These are phyloP conservation scores for Amaranthus tricolor DNA, from an alignment of 179 eudicot species.

Conservation along the genomic window DNA sequence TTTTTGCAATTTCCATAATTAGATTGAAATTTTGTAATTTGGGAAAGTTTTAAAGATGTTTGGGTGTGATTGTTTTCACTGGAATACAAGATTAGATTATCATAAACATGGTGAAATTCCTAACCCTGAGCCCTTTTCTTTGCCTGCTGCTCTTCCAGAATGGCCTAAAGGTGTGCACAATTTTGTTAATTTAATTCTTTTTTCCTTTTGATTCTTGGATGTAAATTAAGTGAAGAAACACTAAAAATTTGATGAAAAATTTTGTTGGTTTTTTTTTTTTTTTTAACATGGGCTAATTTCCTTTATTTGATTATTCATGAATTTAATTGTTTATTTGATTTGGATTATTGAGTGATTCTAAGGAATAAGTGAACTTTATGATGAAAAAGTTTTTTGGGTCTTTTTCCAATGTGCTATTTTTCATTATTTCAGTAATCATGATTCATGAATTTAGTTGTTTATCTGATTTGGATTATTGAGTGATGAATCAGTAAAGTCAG, in stretches of 20 bases:
- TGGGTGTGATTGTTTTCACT: conserved; percentile 57
- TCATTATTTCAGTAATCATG: no score
- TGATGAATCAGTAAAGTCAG: not conserved
- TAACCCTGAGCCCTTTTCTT: conserved; percentile 48
- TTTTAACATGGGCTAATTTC: not conserved
- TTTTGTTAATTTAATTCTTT: not conserved
- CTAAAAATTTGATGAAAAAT: conserved; percentile 18
- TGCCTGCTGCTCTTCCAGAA: conserved; percentile 63
- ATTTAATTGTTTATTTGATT: not conserved
- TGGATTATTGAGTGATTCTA: not conserved
- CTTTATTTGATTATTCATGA: not conserved
- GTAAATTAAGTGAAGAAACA: not conserved
- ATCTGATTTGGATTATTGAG: not conserved
- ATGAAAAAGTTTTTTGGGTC: no score
- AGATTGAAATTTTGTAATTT: not conserved
- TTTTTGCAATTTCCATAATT: not conserved
- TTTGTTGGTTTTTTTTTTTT: conserved; percentile 4
- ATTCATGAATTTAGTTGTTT: not conserved
- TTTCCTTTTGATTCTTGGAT: not conserved
- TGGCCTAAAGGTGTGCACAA: conserved; percentile 72
- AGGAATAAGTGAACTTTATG: not conserved
- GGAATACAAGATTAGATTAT: conserved; percentile 40
- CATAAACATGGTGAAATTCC: conserved; percentile 28
- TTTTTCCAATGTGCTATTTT: no score
- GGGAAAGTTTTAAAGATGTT: conserved; percentile 41